phyloP scores from a whole-genome alignment of 768 basidiomycete species.

The Pleurotus eryngii region DNA sequence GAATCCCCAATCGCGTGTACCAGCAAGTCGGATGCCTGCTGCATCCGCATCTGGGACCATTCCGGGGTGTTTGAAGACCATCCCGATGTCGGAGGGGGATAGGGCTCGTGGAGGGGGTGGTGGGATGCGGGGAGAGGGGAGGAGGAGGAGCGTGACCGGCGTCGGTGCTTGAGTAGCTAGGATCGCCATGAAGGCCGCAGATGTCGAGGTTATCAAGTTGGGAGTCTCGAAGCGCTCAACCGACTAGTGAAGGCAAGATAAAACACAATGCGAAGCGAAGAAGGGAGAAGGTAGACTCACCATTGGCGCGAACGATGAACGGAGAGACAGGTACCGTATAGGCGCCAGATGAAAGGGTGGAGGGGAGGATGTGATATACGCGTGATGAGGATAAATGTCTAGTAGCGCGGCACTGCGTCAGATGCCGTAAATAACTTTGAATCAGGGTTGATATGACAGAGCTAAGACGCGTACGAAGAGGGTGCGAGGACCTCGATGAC shows the following conservation, averaged over 20 bases:
- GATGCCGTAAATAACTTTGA: not conserved
- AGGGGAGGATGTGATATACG: conserved; percentile 39
- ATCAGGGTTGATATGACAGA: not conserved
- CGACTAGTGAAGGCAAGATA: conserved; percentile 18
- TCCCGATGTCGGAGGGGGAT: conserved; percentile 27
- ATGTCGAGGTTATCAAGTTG: conserved; percentile 52
- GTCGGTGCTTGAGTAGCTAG: conserved; percentile 16
- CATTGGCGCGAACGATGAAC: conserved; percentile 8
- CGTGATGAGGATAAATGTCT: conserved; percentile 48
- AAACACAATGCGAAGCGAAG: conserved; percentile 3
- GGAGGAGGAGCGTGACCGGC: conserved; percentile 36
- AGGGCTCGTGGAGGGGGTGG: conserved; percentile 39
- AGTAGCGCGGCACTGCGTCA: conserved; percentile 42
- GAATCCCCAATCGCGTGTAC: conserved; percentile 31
- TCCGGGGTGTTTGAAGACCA: conserved; percentile 29
- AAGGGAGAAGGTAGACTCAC: conserved; percentile 14
- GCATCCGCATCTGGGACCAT: conserved; percentile 34
- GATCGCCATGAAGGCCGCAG: conserved; percentile 50
- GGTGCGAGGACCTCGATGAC: conserved; percentile 45
- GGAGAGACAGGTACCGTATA: conserved; percentile 47
- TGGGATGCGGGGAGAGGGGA: conserved; percentile 45
- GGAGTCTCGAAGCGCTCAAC: conserved; percentile 47
- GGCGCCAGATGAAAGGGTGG: conserved; percentile 42
- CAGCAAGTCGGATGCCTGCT: conserved; percentile 31
- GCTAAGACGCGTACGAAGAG: conserved; percentile 31